Evolutionary conservation across 768 basidiomycete species (phyloP), one percentile per base, ranked within the genome.

Genomic region (Suillus paluster): DNA sequence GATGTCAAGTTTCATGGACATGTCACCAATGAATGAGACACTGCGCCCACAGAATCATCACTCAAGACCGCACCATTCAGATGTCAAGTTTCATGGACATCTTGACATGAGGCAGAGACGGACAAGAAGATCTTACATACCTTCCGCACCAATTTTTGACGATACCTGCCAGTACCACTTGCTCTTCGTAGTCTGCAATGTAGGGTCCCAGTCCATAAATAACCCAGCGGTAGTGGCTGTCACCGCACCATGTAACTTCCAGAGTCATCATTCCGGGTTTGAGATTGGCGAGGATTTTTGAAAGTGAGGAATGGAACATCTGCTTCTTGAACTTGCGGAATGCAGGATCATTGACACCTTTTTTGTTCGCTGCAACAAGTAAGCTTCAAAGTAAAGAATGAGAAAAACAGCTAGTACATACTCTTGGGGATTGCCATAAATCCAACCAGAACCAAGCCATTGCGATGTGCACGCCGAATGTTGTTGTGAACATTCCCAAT

Each of bases 101-200:
- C 14, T 19, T 42, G 41, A n/a, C 8, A 19, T 41, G 53, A 41
- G 19, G 19, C 4, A 7, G 41, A 41, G 41, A 41, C 19, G 19
- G 41, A 41, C 19, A 44, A 39, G 27, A 23, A 25, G 15, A 12
- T 66, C 55, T 41, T n/a, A n/a, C n/a, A n/a, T 68, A 78, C 78
- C 64, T 65, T n/a, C 74, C 54, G 61, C 79, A 80, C 78, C 78
- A 80, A 1, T n/a, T 68, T 68, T 50, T 74, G 73, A 5, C 76
- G 74, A 57, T 3, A 62, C 72, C n/a, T n/a, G n/a, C n/a, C n/a
- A n/a, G n/a, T n/a, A n/a, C n/a, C n/a, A n/a, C n/a, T n/a, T n/a
- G n/a, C 61, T 80, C 78, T 59, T 81, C 77, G 56, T 81, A 80
- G 59, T 81, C 77, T 0, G 74, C 77, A 62, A 81, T 79, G 45